Conservation (phyloP, 1,139 yeast species). For the Yamadazyma triangularis region DNA sequence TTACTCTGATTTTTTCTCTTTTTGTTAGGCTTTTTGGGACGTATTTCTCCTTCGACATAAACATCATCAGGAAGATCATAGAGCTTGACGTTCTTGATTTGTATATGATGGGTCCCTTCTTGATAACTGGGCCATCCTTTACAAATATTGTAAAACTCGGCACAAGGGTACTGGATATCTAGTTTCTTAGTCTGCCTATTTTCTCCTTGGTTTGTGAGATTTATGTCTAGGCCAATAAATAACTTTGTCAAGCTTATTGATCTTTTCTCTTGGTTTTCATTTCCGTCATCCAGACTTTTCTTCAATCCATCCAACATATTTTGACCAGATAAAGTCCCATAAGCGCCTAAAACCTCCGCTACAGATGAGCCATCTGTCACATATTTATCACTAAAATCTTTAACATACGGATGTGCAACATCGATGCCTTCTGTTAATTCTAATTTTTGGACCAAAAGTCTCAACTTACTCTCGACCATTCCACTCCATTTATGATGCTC, state of each 20-base stretch:
- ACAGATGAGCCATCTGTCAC: constrained; percentile 29
- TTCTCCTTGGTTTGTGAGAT: constrained; percentile 41
- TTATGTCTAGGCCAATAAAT: constrained; percentile 74
- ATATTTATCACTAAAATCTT: constrained; percentile 62
- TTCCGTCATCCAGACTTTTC: constrained; percentile 6
- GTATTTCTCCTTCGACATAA: constrained; percentile 68
- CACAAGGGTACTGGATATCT: constrained; percentile 88
- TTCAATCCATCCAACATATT: no score
- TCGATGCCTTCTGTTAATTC: constrained; percentile 72
- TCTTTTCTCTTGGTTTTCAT: constrained; percentile 10
- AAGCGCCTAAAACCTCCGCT: constrained; percentile 47
- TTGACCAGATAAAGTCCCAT: constrained; percentile 38
- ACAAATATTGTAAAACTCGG: constrained; percentile 80
- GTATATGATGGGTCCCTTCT: constrained; percentile 54
- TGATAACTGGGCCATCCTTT: constrained; percentile 67
- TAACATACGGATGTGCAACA: constrained; percentile 86
- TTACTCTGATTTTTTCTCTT: constrained; percentile 13
- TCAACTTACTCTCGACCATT: constrained; percentile 80
- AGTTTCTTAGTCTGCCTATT: no score
- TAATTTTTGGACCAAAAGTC: constrained; percentile 75
- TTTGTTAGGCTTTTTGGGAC: constrained; percentile 58
- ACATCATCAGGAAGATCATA: constrained; percentile 84
- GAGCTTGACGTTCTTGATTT: constrained; percentile 72
- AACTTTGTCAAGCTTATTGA: constrained; percentile 65
- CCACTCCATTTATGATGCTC: constrained; percentile 91